Evolutionary conservation across 2,329 filamentous ascomycete species (phyloP).

Genomic region (Aspergillus tanneri): DNA sequence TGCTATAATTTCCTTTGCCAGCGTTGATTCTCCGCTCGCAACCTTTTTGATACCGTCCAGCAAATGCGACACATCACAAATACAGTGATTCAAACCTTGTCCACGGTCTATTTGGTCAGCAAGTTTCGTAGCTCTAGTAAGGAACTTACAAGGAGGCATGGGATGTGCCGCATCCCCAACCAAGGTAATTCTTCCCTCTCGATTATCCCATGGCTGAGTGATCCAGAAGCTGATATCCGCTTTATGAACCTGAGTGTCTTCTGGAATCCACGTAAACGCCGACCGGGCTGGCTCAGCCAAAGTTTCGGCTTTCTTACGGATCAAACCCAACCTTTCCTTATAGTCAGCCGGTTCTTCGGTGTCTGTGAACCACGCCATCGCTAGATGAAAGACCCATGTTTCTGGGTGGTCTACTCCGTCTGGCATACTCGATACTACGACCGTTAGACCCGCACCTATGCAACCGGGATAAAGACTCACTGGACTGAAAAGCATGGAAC

Average conservation of each 20-base stretch:
- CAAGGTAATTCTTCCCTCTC: conserved; percentile 5
- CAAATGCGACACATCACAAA: conserved; percentile 7
- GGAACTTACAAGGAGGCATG: conserved; percentile 10
- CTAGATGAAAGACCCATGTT: conserved; percentile 10
- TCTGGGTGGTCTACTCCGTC: conserved; percentile 10
- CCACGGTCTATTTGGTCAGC: conserved; percentile 1
- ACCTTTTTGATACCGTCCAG: background rate
- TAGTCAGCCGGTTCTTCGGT: conserved; percentile 1
- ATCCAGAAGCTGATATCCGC: conserved; percentile 12
- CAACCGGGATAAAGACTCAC: background rate
- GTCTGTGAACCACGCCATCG: conserved; percentile 10
- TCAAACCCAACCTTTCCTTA: conserved; percentile 3
- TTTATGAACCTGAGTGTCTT: conserved; percentile 9
- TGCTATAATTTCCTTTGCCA: background rate
- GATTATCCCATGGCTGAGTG: conserved; percentile 11
- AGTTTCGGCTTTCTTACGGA: conserved; percentile 4
- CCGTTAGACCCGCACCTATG: background rate
- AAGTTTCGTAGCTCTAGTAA: background rate
- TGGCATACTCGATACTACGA: conserved; percentile 8
- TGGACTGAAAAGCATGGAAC: conserved; percentile 12
- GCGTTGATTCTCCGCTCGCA: background rate
- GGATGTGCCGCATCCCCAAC: conserved; percentile 11
- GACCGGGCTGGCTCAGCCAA: conserved; percentile 9
- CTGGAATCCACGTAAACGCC: conserved; percentile 7
- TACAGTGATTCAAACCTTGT: conserved; percentile 12